A percentile compares a stretch with the other conserved stretches of the same genome.
Evolutionary conservation across 2,329 filamentous ascomycete species (phyloP).

Genomic region (Onygenales sp.): DNA sequence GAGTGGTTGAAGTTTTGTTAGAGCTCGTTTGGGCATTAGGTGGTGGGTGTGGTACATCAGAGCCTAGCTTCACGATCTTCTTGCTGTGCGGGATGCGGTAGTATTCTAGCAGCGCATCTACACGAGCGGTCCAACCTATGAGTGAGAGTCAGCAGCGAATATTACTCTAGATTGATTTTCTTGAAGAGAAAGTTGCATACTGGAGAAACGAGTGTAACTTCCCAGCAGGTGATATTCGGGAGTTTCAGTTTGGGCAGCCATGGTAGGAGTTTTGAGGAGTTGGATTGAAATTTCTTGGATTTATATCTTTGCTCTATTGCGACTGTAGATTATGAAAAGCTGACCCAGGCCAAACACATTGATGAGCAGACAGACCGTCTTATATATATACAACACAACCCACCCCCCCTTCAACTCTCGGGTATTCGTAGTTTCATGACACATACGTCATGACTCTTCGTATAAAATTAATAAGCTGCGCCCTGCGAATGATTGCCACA

Average conservation of each 20-base stretch:
- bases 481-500: background rate
- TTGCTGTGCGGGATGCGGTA: constrained; percentile 22
- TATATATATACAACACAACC: too few relatives aligned
- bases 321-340: too few relatives aligned
- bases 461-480: background rate
- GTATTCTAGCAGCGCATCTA: constrained; percentile 25
- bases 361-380: too few relatives aligned
- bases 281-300: background rate
- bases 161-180: background rate
- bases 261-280: background rate
- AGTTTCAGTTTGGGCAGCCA: constrained; percentile 1
- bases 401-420: too few relatives aligned
- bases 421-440: background rate
- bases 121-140: constrained; percentile 25
- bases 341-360: too few relatives aligned
- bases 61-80: constrained; percentile 14
- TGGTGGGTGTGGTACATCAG: constrained; percentile 14
- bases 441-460: background rate
- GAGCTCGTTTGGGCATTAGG: background rate
- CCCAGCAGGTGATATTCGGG: constrained; percentile 22
- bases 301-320: too few relatives aligned
- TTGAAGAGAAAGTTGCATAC: constrained; percentile 11
- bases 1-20: background rate
- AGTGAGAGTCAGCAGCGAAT: background rate
- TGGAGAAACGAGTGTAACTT: constrained; percentile 24